A percentile compares a stretch with the other conserved stretches of the same genome.
These are phyloP conservation scores for Macrocybe gigantea DNA, from an alignment of 768 basidiomycete genomes.

Conservation along the genomic window DNA sequence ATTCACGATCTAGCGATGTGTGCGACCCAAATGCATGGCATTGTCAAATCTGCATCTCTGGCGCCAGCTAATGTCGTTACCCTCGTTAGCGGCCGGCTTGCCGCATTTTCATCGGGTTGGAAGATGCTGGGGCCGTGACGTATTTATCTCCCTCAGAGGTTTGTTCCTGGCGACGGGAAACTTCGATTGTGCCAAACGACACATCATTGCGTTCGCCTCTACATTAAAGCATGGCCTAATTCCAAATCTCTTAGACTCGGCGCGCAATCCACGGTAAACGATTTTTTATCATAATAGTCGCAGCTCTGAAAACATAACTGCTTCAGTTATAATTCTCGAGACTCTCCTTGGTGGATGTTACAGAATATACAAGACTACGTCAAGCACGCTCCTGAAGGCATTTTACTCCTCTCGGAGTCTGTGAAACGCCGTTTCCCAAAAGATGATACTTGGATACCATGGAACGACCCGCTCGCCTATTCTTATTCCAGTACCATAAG, in stretches of 20 bases:
- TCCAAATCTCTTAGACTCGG: slow-evolving; percentile 91
- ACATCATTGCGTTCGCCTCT: slow-evolving; percentile 90
- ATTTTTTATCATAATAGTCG: not conserved
- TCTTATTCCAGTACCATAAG: slow-evolving; percentile 76
- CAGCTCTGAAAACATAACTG: not conserved
- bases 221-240: slow-evolving; percentile 95
- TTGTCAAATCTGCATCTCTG: slow-evolving; percentile 87
- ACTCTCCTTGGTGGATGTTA: slow-evolving; percentile 99
- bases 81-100: slow-evolving; percentile 89
- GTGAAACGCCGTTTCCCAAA: slow-evolving; percentile 93
- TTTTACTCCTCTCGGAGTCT: slow-evolving; percentile 69
- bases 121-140: slow-evolving; percentile 93
- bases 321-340: slow-evolving; percentile 86
- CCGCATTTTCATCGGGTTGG: slow-evolving; percentile 91
- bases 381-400: slow-evolving; percentile 75
- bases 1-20: slow-evolving; percentile 87
- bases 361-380: slow-evolving; percentile 98
- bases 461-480: slow-evolving; percentile 85
- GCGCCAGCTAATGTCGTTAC: slow-evolving; percentile 62
- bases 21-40: slow-evolving; percentile 85
- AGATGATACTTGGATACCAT: slow-evolving; percentile 90
- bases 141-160: slow-evolving; percentile 91
- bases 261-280: slow-evolving; percentile 71
- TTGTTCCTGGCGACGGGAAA: slow-evolving; percentile 92
- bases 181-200: slow-evolving; percentile 76